A percentile compares a stretch with the other conserved stretches of the same genome.
Evolutionary conservation across 2,329 filamentous ascomycete species (phyloP).

Genomic region (Trichophyton mentagrophytes): DNA sequence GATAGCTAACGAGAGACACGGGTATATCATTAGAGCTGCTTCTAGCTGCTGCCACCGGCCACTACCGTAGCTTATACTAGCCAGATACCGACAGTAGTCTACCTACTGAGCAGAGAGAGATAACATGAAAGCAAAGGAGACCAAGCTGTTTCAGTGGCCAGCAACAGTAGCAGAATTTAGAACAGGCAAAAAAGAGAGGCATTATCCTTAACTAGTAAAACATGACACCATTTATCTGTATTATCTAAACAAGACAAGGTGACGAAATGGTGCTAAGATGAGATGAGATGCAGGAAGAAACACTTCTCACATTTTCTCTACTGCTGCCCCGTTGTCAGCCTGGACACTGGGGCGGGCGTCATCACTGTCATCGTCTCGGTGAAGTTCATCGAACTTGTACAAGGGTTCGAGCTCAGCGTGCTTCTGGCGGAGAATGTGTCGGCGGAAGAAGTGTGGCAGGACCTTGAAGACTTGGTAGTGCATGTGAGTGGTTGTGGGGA

Average conservation of each 20-base stretch:
- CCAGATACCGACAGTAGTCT: background rate
- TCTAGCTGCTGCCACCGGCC: background rate
- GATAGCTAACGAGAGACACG: background rate
- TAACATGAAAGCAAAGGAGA: background rate
- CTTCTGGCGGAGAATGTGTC: constrained; percentile 41
- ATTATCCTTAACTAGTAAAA: background rate
- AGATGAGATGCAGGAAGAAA: too few species aligned
- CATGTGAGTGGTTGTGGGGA: constrained; percentile 46
- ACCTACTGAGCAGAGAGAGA: background rate
- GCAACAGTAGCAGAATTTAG: background rate
- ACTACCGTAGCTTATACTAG: background rate
- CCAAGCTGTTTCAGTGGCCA: background rate
- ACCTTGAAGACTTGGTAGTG: constrained; percentile 45
- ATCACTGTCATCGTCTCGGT: constrained; percentile 6
- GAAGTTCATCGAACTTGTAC: constrained; percentile 37
- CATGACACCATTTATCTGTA: background rate
- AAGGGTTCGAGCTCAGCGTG: constrained; percentile 37
- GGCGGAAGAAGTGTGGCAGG: constrained; percentile 49
- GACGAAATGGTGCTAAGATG: background rate
- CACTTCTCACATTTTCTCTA: background rate
- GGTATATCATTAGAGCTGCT: background rate
- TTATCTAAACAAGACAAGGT: constrained; percentile 1
- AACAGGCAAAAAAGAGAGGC: background rate
- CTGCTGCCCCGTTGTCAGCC: background rate
- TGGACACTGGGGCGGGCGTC: background rate